phyloP scores from a whole-genome alignment of 2,329 filamentous ascomycete genomes.

The Hymenoscyphus infarciens region DNA sequence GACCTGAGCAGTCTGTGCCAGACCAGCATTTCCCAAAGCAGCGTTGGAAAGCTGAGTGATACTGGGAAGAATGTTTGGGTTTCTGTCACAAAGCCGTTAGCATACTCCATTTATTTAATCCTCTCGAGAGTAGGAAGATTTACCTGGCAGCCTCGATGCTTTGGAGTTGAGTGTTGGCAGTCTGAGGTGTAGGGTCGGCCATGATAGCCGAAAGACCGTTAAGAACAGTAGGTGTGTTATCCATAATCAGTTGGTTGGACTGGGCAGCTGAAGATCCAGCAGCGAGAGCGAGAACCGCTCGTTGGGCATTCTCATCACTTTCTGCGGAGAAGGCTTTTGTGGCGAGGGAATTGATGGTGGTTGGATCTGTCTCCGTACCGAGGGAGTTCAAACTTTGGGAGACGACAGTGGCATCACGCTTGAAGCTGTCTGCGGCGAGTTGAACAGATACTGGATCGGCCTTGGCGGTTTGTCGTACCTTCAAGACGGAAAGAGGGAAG shows the following conservation, averaged over 20 bases:
- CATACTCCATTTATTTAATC: neutral
- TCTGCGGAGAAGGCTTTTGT: constrained; percentile 27
- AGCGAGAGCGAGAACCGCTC: constrained; percentile 24
- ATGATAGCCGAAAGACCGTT: constrained; percentile 25
- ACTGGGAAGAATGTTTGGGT: constrained; percentile 30
- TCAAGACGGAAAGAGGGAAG: neutral
- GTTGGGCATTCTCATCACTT: constrained; percentile 26
- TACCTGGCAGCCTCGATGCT: constrained; percentile 24
- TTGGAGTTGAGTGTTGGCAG: constrained; percentile 13
- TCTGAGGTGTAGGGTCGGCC: constrained; percentile 17
- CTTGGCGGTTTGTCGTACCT: neutral
- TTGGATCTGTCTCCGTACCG: constrained; percentile 14
- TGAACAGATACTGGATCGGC: constrained; percentile 13
- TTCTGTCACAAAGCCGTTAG: constrained; percentile 16
- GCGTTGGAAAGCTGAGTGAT: constrained; percentile 30
- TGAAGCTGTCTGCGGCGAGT: constrained; percentile 23
- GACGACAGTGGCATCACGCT: constrained; percentile 28
- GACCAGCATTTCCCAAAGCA: constrained; percentile 20
- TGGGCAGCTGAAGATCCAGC: constrained; percentile 21
- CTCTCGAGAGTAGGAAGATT: neutral
- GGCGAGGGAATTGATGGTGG: constrained; percentile 21
- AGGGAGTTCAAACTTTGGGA: constrained; percentile 26
- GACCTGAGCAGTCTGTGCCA: constrained; percentile 19
- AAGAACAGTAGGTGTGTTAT: constrained; percentile 27
- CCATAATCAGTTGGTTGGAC: constrained; percentile 26